Percentiles rank a stretch among this genome's conserved stretches.
Evolutionary conservation across 305 asterid species (phyloP).

Genomic region (Petunia hybrid): DNA sequence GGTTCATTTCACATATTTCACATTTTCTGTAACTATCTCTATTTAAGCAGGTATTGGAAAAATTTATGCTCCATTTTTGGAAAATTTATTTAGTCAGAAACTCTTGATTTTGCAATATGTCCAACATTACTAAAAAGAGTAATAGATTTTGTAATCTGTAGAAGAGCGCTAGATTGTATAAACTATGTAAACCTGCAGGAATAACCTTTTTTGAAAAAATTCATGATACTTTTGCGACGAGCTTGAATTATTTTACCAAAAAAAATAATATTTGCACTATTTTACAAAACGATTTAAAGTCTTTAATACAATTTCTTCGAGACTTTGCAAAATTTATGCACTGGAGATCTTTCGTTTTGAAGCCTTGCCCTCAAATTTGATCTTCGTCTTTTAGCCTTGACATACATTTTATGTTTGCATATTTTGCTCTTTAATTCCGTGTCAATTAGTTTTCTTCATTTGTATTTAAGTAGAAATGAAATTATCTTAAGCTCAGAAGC

Average conservation of each 20-base stretch:
- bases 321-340: background rate
- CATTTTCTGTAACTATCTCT: constrained; percentile 4
- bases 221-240: background rate
- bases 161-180: background rate
- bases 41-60: background rate
- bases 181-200: background rate
- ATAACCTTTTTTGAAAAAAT: background rate
- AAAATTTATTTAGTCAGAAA: background rate
- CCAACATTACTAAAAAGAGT: background rate
- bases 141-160: background rate
- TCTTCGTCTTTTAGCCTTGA: background rate
- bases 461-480: no score
- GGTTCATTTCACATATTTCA: background rate
- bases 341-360: background rate
- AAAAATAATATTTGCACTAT: no score
- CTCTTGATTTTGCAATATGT: background rate
- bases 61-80: background rate
- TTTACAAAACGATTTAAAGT: background rate
- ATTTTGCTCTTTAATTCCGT: no score
- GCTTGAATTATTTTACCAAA: background rate
- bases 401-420: no score
- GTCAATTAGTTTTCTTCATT: no score
- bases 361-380: background rate
- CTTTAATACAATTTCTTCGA: background rate
- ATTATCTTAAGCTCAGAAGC: no score